phyloP scores from a whole-genome alignment of 2,329 filamentous ascomycete species.

The Pleurostoma richardsiae region DNA sequence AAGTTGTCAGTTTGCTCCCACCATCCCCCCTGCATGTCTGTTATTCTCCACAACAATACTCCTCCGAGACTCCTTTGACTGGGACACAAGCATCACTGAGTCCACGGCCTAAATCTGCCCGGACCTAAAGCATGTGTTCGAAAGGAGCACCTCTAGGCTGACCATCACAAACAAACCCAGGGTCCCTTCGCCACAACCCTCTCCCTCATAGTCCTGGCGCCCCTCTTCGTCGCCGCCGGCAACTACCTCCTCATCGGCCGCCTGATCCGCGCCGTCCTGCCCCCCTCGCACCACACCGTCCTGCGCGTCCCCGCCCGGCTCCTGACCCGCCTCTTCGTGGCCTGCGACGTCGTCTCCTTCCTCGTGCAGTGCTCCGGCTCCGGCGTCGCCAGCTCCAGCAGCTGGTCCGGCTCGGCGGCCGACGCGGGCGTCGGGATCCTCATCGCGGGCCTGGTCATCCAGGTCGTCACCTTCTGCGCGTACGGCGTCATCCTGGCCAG shows the following conservation, averaged over 20 bases:
- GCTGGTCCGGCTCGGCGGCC: conserved; percentile 35
- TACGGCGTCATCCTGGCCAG: conserved; percentile 32
- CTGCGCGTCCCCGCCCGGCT: conserved; percentile 28
- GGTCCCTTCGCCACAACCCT: background rate
- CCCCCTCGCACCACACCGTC: conserved; percentile 22
- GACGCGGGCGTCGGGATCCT: conserved; percentile 32
- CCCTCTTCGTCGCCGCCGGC: conserved; percentile 42
- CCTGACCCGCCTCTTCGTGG: conserved; percentile 40
- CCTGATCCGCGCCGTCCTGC: conserved; percentile 32
- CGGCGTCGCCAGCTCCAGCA: conserved; percentile 31
- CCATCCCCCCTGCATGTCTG: no score
- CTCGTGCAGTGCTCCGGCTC: conserved; percentile 38
- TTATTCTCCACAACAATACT: no score
- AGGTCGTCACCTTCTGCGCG: conserved; percentile 31
- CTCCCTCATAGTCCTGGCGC: conserved; percentile 27
- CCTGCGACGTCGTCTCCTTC: conserved; percentile 37
- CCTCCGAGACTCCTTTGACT: no score
- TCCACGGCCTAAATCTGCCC: no score
- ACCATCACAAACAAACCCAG: background rate
- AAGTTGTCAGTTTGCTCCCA: background rate
- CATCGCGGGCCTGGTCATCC: conserved; percentile 34
- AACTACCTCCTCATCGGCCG: conserved; percentile 47
- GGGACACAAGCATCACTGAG: no score
- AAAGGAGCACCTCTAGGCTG: no score
- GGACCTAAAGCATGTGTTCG: no score